Conservation (phyloP, 305 asterid genomes). For the Fraxinus greggii region DNA sequence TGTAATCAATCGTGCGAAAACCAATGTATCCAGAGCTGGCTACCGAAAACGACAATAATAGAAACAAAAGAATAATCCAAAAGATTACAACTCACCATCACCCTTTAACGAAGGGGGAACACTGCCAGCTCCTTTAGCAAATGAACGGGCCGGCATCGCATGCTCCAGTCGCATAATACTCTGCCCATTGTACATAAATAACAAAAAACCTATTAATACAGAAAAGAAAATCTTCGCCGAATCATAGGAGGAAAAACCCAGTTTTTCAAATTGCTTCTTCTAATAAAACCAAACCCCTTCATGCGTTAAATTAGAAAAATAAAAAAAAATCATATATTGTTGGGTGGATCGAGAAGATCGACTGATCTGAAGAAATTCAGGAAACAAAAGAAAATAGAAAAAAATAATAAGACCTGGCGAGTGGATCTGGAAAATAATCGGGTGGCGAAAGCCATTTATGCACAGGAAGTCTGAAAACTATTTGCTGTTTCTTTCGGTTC, state of each 20-base stretch:
- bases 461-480: conserved; percentile 13
- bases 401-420: conserved; percentile 55
- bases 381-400: neutral
- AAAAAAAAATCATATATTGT: conserved; percentile 6
- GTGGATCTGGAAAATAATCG: conserved; percentile 74
- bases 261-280: neutral
- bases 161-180: conserved; percentile 49
- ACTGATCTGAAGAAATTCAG: conserved; percentile 12
- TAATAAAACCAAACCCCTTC: neutral
- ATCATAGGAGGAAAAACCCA: neutral
- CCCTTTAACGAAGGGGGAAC: conserved; percentile 67
- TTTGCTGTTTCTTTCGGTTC: neutral
- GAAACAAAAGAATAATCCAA: neutral
- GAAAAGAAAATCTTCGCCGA: neutral
- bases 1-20: neutral
- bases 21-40: neutral
- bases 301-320: neutral
- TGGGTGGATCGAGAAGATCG: conserved; percentile 21
- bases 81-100: conserved; percentile 65
- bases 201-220: neutral
- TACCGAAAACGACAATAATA: neutral
- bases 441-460: conserved; percentile 64
- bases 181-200: conserved; percentile 36
- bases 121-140: conserved; percentile 66
- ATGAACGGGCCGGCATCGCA: conserved; percentile 60